Percentiles rank a stretch among this genome's conserved stretches.
Conservation (phyloP, 2,329 filamentous ascomycete species). For the Pestalotiopsis sp. region DNA sequence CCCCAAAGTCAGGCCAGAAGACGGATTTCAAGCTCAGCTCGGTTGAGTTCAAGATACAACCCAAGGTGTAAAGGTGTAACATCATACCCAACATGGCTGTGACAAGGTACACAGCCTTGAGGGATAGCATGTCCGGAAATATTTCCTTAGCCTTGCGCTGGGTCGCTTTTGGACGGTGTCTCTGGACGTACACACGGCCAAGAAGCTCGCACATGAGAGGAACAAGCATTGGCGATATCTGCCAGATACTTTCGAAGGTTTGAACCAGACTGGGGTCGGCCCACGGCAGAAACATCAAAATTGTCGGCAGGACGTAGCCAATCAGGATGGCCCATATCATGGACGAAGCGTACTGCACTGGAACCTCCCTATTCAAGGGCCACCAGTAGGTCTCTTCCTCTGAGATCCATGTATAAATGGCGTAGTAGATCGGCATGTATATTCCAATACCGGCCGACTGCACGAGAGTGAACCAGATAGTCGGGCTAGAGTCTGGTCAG, state of each 20-base stretch:
- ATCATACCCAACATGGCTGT: neutral
- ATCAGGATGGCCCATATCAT: neutral
- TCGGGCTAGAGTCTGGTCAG: neutral
- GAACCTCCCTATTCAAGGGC: neutral
- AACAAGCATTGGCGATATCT: neutral
- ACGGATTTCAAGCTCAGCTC: neutral
- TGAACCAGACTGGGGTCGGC: neutral
- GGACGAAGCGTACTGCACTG: neutral
- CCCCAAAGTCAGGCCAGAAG: neutral
- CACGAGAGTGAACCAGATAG: neutral
- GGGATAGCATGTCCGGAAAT: neutral
- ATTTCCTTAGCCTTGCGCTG: neutral
- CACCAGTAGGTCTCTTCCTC: neutral
- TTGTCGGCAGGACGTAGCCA: slow-evolving; percentile 2
- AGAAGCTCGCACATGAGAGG: neutral
- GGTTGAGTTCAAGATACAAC: neutral
- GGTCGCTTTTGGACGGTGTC: neutral
- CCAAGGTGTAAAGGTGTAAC: neutral
- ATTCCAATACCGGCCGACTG: slow-evolving; percentile 3
- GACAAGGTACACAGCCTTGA: neutral
- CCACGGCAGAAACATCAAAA: neutral
- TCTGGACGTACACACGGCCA: neutral
- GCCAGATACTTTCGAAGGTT: neutral
- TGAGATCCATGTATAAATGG: slow-evolving; percentile 1
- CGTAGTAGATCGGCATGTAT: slow-evolving; percentile 5